Percentiles rank a stretch among this genome's conserved stretches.
Evolutionary conservation across 768 basidiomycete genomes (phyloP).

Genomic region (Russula virescens): DNA sequence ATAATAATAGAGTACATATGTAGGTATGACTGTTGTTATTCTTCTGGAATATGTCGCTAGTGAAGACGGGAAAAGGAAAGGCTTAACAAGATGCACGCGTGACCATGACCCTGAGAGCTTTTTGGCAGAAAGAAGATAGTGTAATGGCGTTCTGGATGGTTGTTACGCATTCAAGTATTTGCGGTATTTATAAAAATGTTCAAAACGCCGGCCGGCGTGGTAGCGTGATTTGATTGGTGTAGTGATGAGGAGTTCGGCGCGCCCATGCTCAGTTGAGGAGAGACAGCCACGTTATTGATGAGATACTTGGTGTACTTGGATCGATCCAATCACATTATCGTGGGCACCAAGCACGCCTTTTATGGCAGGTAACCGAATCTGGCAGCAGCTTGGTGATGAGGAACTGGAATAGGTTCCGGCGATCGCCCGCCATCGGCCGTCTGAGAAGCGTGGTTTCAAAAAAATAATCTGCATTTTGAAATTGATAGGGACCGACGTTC

Average conservation of each 20-base stretch:
- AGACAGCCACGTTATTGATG: neutral
- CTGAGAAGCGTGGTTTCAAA: neutral
- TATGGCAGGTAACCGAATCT: conserved; percentile 13
- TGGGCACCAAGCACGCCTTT: conserved; percentile 1
- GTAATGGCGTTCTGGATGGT: too few relatives aligned
- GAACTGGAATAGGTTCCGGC: conserved; percentile 10
- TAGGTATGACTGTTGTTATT: conserved; percentile 2
- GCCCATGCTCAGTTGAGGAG: neutral
- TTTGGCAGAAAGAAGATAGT: too few relatives aligned
- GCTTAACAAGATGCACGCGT: neutral
- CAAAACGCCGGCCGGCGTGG: neutral
- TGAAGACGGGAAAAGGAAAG: neutral
- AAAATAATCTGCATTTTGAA: neutral
- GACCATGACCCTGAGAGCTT: too few relatives aligned
- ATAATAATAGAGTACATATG: neutral
- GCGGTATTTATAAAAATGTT: neutral
- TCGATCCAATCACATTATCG: conserved; percentile 3
- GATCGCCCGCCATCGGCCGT: conserved; percentile 14
- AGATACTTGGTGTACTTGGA: neutral
- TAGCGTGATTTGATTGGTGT: neutral
- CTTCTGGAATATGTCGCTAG: neutral
- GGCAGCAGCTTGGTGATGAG: neutral
- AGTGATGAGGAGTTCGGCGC: neutral
- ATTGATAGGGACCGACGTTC: neutral
- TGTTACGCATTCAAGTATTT: neutral